Evolutionary conservation across 2,329 filamentous ascomycete species (phyloP).

Genomic region (Talaromyces albobiverticillius): DNA sequence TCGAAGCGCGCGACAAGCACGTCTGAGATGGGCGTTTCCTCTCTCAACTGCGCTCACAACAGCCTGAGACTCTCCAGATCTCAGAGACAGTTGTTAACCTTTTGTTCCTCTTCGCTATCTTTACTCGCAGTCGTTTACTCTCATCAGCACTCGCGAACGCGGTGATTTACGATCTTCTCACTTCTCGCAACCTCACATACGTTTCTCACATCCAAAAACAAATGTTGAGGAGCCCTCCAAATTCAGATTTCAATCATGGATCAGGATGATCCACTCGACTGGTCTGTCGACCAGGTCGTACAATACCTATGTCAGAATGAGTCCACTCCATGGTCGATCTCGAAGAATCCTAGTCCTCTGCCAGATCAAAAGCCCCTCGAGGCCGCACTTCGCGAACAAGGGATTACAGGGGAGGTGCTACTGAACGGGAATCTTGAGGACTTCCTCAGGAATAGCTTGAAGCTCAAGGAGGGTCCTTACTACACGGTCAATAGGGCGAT

Average conservation of each 20-base stretch:
- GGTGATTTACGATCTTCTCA: neutral
- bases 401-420: slow-evolving; percentile 64
- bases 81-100: neutral
- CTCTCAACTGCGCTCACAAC: neutral
- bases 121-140: neutral
- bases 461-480: slow-evolving; percentile 12
- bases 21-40: neutral
- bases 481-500: slow-evolving; percentile 13
- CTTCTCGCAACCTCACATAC: no score
- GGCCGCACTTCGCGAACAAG: slow-evolving; percentile 56
- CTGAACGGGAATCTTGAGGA: slow-evolving; percentile 9
- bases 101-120: neutral
- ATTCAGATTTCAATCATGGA: slow-evolving; percentile 21
- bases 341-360: slow-evolving; percentile 33
- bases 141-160: neutral
- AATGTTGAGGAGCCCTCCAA: neutral
- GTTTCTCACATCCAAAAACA: no score
- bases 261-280: slow-evolving; percentile 65
- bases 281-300: slow-evolving; percentile 67
- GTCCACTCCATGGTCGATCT: slow-evolving; percentile 42
- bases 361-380: slow-evolving; percentile 56
- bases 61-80: neutral
- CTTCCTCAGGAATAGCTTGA: slow-evolving; percentile 10
- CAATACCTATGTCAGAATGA: slow-evolving; percentile 59
- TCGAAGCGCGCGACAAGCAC: neutral